Evolutionary conservation across 2,329 filamentous ascomycete genomes (phyloP), one percentile per base, ranked within the genome.

Genomic region (Fusarium clavum): DNA sequence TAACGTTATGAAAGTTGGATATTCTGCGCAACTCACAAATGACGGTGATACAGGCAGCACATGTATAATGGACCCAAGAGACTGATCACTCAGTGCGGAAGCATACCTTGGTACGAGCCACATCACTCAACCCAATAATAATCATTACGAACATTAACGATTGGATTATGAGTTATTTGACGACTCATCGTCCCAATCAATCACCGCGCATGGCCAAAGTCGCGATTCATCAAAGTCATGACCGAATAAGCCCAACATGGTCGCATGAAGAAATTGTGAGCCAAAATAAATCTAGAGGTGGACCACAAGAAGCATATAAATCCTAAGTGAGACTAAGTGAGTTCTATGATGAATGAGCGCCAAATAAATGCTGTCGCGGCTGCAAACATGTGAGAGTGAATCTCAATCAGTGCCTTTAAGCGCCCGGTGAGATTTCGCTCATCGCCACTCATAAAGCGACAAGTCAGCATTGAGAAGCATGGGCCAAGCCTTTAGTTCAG

Each of bases 361-460:
- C 20, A 20, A 20, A 20, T 20, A 3, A 20, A 20, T 20, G 18
- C 10, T 38, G 18, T 12, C 3, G 3, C 1, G 18, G 18, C 18
- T 38, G 34, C 7, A 3, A 3, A 1, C 10, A 38, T n/a, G 5
- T n/a, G 34, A 38, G 18, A n/a, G 34, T 38, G 34, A 38, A 20
- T 20, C 20, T 20, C 20, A 20, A 20, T 20, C 20, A 20, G 0
- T n/a, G 18, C 7, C 18, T 10, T n/a, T n/a, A 38, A n/a, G 34
- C 34, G 34, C 18, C 10, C 14, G 22, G 25, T 45, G 30, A 61
- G 27, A 22, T 53, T 18, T 16, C 18, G 24, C 27, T 43, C 16
- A 25, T 63, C 43, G 43, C 60, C 60, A 44, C 58, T 48, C 46
- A 43, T n/a, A 40, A 22, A 24, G 38, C 13, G 34, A 46, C 57